Base-by-base conservation (phyloP, 495 filamentous ascomycete genomes). In the Ascobolus immersus region DNA sequence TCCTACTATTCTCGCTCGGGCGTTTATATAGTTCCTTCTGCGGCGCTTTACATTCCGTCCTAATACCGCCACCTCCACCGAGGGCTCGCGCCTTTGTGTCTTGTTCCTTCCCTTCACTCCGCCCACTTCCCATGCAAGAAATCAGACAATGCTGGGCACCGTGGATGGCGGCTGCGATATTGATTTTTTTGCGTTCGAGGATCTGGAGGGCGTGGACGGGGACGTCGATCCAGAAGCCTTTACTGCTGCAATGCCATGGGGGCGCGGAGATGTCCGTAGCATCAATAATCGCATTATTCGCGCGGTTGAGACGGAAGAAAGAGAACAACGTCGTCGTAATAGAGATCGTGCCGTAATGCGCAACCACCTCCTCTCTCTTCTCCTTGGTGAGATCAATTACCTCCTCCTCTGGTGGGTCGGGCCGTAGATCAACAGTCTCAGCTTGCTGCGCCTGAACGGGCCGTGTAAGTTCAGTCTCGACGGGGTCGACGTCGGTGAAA, bases 201-300 rank as follows among this genome's bases (percentile, higher is more conserved):
- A 92, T 79, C 5, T 77, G 66, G 10, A 96, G 68, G 0, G 80
- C 81, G 4, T 39, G 48, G 30, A 67, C 65, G 2, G 86, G 84
- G 4, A 96, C 69, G 45, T 94, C 84, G 15, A 96, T 67, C 86
- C 86, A 96, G 74, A 91, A 81, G 30, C 82, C 86, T 48, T 90
- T 91, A 33, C 65, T 73, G 42, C 70, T 58, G 27, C 78, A 64
- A 20, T 84, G 60, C 34, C 93, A 77, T 10, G 86, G 82, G 5
- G 86, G 86, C 47, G 92, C 91, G 42, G 90, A 76, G 12, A 96
- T 80, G 25, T 77, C 65, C 2, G 93, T 73, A 19, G 86, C 84
- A 47, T 96, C 86, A 28, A 96, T 73, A 31, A 96, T 71, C 17
- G 75, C 68, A 25, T 72, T 63, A 33, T 65, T 64, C n/a, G 28